A percentile compares a stretch with the other conserved stretches of the same genome.
phyloP scores from a whole-genome alignment of 495 filamentous ascomycete species.

The Schizothecium vesticola region DNA sequence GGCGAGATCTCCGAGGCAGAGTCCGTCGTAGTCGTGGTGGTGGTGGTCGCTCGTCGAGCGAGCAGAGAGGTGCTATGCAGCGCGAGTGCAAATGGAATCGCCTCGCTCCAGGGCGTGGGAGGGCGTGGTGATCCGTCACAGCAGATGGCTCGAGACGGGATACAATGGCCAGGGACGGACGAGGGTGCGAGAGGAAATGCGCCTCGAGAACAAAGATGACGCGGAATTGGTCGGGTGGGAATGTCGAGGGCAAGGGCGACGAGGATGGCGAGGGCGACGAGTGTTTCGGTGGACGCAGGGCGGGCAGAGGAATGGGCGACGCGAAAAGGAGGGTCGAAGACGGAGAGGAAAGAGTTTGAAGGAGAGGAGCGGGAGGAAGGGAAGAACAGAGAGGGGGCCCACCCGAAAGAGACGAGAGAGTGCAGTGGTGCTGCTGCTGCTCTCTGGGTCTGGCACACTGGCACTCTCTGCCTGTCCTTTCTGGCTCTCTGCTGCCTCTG shows the following conservation, averaged over 20 bases:
- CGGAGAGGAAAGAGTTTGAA: conserved; percentile 32
- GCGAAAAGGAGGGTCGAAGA: conserved; percentile 26
- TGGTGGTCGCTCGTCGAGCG: background rate
- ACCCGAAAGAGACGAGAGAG: conserved; percentile 19
- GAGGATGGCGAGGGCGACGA: conserved; percentile 18
- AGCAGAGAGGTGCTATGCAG: background rate
- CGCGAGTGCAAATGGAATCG: background rate
- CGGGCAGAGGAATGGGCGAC: conserved; percentile 24
- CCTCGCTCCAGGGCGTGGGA: background rate
- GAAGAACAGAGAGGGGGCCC: conserved; percentile 25
- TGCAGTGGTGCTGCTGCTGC: conserved; percentile 4
- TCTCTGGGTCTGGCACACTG: background rate
- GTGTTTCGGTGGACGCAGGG: conserved; percentile 12
- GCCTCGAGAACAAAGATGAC: conserved; percentile 32
- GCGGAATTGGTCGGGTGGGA: conserved; percentile 17
- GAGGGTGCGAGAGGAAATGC: conserved; percentile 21
- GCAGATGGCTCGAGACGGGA: conserved; percentile 15
- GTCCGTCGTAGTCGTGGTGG: background rate
- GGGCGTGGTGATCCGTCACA: conserved; percentile 15
- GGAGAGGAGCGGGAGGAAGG: conserved; percentile 26
- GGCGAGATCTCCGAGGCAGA: background rate
- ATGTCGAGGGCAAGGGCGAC: conserved; percentile 15
- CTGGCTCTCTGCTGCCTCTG: background rate
- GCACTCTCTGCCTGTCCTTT: background rate
- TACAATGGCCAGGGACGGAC: conserved; percentile 18